These are phyloP conservation scores for Tephrocybe rancida DNA, from an alignment of 768 basidiomycete species.

Conservation along the genomic window DNA sequence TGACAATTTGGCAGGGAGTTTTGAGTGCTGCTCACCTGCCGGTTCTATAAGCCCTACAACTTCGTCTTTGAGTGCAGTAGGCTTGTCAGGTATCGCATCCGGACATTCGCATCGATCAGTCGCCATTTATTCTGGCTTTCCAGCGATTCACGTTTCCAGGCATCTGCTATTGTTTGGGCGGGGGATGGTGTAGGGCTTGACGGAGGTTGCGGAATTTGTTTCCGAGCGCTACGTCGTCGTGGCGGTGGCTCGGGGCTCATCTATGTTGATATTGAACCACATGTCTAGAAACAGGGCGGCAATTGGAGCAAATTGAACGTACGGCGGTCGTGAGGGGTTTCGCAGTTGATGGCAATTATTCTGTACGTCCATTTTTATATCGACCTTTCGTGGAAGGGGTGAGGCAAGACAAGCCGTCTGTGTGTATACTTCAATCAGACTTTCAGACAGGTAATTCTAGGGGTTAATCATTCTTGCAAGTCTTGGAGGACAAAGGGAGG, in stretches of 20 bases:
- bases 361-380: constrained; percentile 49
- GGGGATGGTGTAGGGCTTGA: constrained; percentile 43
- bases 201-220: constrained; percentile 26
- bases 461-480: constrained; percentile 41
- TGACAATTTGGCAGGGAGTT: background rate
- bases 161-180: constrained; percentile 66
- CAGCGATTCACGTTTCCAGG: constrained; percentile 64
- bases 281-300: constrained; percentile 29
- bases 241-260: constrained; percentile 48
- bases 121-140: constrained; percentile 65
- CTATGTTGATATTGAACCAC: constrained; percentile 34
- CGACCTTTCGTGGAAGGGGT: constrained; percentile 39
- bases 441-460: constrained; percentile 36
- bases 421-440: constrained; percentile 38
- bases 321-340: constrained; percentile 36
- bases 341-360: constrained; percentile 34
- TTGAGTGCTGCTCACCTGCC: constrained; percentile 15
- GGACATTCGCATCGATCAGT: constrained; percentile 48
- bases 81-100: constrained; percentile 48
- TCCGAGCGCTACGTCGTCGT: constrained; percentile 30
- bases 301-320: constrained; percentile 34
- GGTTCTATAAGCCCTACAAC: constrained; percentile 40
- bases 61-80: constrained; percentile 47
- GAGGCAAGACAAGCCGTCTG: constrained; percentile 37
- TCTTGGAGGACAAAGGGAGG: constrained; percentile 43